Base-by-base conservation (phyloP, 306 rosid species). In the Vigna nakashimae region DNA sequence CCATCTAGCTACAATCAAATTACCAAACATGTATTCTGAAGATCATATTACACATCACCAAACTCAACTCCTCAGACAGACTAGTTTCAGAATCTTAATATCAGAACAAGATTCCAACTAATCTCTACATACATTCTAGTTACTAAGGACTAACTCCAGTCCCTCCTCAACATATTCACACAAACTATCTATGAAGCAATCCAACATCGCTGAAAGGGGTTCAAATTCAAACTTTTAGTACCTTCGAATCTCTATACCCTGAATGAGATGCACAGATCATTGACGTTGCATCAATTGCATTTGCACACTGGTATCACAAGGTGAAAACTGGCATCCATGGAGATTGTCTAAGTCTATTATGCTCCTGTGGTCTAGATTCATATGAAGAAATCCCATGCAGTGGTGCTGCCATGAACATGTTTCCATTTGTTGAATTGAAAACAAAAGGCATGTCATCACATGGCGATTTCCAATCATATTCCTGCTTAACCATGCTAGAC, bases 251-350 rank as follows among this genome's bases (percentile, higher is more conserved):
- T 69, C 81, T 70, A 79, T 60, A 82, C 82, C 81, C 74, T 62
- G 78, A 77, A 30, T 20, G 73, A 20, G 57, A 60, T 28, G 73
- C 79, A 55, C 40, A 30, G 56, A 58, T 89, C 88, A 90, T 71
- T 76, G 89, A 81, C 84, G 86, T 15, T 78, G 88, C 89, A 85
- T 85, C 9, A 84, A 66, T 32, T 80, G 90, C 93, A 87, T 83
- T 84, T 88, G 86, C 79, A 83, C 87, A 70, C 82, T 56, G 5
- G 87, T 66, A 79, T 81, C 83, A 78, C 79, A 83, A 68, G 90
- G 75, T 64, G 82, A 88, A 77, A 88, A 75, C 34, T 82, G 94
- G 73, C 84, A 75, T 53, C 88, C 93, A 24, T 70, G 84, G 72
- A 82, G 76, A 67, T 80, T 80, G 69, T 84, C 86, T 71, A 30